phyloP scores from a whole-genome alignment of 768 basidiomycete genomes.

The Chlorophyllum brunneum region DNA sequence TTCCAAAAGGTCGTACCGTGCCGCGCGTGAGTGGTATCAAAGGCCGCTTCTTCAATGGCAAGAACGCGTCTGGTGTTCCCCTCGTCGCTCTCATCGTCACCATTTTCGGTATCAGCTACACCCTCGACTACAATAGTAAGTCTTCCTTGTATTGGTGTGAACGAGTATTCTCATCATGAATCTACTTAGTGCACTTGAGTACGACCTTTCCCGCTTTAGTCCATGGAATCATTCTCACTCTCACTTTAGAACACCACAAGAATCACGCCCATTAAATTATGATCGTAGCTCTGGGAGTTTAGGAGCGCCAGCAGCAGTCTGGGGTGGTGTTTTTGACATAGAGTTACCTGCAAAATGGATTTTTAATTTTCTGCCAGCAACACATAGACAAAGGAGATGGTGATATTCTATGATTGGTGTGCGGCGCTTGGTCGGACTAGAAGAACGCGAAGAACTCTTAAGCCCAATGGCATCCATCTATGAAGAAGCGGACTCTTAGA shows the following conservation, averaged over 20 bases:
- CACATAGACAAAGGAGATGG: background rate
- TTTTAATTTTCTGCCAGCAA: background rate
- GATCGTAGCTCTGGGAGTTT: background rate
- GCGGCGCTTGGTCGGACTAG: conserved; percentile 3
- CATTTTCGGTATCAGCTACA: conserved; percentile 78
- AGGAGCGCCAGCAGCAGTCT: background rate
- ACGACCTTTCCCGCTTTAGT: background rate
- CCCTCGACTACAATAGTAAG: conserved; percentile 87
- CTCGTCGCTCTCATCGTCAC: conserved; percentile 58
- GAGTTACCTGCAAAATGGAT: conserved; percentile 5
- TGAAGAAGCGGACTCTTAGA: background rate
- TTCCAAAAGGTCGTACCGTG: conserved; percentile 84
- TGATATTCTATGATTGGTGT: background rate
- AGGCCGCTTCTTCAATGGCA: conserved; percentile 78
- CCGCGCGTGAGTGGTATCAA: conserved; percentile 64
- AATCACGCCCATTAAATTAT: conserved; percentile 71
- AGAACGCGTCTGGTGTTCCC: conserved; percentile 77
- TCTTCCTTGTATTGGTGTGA: conserved; percentile 21
- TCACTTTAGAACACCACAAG: conserved; percentile 34
- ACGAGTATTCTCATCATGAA: background rate
- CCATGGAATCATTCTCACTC: background rate
- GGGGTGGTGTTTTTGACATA: background rate
- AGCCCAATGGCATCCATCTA: background rate
- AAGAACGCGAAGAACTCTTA: background rate
- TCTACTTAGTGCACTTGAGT: conserved; percentile 1